phyloP scores from a whole-genome alignment of 2,329 filamentous ascomycete species.

The Sarocladium oryzae region DNA sequence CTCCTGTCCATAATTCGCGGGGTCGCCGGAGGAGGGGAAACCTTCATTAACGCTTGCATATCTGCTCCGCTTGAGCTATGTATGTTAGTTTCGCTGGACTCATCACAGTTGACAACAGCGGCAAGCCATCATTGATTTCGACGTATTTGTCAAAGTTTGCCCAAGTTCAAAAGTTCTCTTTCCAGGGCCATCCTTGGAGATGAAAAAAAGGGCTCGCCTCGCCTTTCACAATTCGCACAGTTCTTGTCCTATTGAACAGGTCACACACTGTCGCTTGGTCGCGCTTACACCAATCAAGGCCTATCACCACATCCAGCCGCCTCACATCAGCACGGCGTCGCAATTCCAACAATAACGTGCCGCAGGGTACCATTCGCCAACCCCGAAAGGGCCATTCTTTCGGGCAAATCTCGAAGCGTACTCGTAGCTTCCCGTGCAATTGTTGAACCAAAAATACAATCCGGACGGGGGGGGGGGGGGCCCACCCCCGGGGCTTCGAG shows the following conservation, averaged over 20 bases:
- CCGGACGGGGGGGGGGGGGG: no score
- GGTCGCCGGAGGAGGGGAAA: not conserved
- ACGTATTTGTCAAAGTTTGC: not conserved
- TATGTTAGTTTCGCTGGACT: not conserved
- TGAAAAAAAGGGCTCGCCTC: not conserved
- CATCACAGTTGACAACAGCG: not conserved
- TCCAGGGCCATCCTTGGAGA: no score
- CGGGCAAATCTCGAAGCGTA: no score
- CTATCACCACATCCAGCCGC: not conserved
- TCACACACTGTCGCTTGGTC: not conserved
- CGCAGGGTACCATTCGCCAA: not conserved
- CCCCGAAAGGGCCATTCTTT: not conserved
- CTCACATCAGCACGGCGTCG: conserved; percentile 7
- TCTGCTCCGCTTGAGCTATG: not conserved
- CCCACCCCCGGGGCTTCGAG: not conserved
- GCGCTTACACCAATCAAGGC: conserved; percentile 2
- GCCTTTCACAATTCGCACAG: not conserved
- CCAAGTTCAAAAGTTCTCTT: no score
- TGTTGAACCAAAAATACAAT: conserved; percentile 4
- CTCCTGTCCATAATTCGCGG: not conserved
- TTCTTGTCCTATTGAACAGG: no score
- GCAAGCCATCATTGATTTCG: not conserved
- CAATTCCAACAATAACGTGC: conserved; percentile 3
- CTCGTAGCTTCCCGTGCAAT: not conserved
- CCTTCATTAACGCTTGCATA: conserved; percentile 4